Conservation (phyloP, 2,329 filamentous ascomycete genomes). For the Curvularia sp. region DNA sequence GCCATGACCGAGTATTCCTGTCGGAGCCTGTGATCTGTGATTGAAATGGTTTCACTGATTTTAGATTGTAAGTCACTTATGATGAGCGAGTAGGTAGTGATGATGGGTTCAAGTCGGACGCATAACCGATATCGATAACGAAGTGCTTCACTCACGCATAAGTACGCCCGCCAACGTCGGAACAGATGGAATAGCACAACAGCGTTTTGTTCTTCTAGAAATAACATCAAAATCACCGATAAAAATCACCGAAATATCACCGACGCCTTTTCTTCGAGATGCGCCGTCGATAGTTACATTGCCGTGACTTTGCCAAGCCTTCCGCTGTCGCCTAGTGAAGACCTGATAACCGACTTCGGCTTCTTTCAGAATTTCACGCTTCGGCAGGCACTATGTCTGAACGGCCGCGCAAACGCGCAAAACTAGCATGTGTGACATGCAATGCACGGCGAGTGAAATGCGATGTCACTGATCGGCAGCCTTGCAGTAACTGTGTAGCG, state of each 20-base stretch:
- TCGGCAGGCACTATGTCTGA: slow-evolving; percentile 25
- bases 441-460: slow-evolving; percentile 57
- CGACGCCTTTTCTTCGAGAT: background rate
- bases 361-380: slow-evolving; percentile 24
- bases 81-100: background rate
- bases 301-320: slow-evolving; percentile 20
- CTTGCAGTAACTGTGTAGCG: slow-evolving; percentile 53
- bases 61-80: background rate
- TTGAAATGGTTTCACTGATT: background rate
- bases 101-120: slow-evolving; percentile 2
- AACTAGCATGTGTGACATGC: slow-evolving; percentile 55
- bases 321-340: slow-evolving; percentile 5
- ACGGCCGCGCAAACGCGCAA: slow-evolving; percentile 48
- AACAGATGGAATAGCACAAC: background rate
- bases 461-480: slow-evolving; percentile 56
- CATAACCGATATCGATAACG: slow-evolving; percentile 35
- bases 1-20: slow-evolving; percentile 18
- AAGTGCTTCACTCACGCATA: slow-evolving; percentile 5
- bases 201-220: too few relatives aligned
- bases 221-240: background rate
- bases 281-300: background rate
- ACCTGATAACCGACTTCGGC: slow-evolving; percentile 37
- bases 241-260: background rate
- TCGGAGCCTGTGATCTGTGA: too few relatives aligned
- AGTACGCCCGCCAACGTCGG: background rate